These are phyloP conservation scores for Bondarzewia mesenterica DNA, from an alignment of 1,284 basidiomycete species.

Conservation along the genomic window DNA sequence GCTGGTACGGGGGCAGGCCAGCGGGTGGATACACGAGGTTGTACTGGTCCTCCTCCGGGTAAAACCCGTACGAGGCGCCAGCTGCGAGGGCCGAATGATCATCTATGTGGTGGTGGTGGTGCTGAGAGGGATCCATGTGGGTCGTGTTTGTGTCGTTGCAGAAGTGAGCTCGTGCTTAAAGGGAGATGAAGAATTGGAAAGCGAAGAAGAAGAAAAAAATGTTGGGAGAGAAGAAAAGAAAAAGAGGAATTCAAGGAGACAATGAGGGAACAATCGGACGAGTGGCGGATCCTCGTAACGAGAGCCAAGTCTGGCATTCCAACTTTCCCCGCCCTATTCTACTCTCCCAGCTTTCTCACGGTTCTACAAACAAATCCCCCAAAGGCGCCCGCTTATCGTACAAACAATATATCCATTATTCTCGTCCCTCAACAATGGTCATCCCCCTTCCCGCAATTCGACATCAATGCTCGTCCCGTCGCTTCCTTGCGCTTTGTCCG, in stretches of 20 bases:
- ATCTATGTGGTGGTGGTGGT: slow-evolving; percentile 10
- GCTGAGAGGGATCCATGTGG: slow-evolving; percentile 12
- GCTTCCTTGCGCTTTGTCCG: too few relatives aligned
- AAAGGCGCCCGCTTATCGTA: not conserved
- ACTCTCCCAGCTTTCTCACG: slow-evolving; percentile 5
- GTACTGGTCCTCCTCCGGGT: slow-evolving; percentile 13
- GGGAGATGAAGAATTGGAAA: slow-evolving; percentile 1
- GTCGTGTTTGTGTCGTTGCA: not conserved
- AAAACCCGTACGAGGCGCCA: slow-evolving; percentile 14
- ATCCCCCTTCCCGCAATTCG: not conserved
- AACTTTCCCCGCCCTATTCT: not conserved
- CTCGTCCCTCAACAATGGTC: not conserved
- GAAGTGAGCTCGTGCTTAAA: slow-evolving; percentile 1
- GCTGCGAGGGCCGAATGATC: slow-evolving; percentile 12
- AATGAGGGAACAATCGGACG: not conserved
- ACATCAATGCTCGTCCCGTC: too few relatives aligned
- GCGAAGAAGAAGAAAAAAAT: slow-evolving; percentile 2
- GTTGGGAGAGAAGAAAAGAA: slow-evolving; percentile 2
- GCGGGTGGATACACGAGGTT: slow-evolving; percentile 13
- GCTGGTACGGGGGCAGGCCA: slow-evolving; percentile 12
- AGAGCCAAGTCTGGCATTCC: not conserved
- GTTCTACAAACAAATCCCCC: not conserved
- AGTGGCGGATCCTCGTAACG: slow-evolving; percentile 2
- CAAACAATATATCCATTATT: not conserved
- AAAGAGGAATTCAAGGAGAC: slow-evolving; percentile 5